phyloP scores from a whole-genome alignment of 257 asterid genomes.

The Scutellaria barbata region DNA sequence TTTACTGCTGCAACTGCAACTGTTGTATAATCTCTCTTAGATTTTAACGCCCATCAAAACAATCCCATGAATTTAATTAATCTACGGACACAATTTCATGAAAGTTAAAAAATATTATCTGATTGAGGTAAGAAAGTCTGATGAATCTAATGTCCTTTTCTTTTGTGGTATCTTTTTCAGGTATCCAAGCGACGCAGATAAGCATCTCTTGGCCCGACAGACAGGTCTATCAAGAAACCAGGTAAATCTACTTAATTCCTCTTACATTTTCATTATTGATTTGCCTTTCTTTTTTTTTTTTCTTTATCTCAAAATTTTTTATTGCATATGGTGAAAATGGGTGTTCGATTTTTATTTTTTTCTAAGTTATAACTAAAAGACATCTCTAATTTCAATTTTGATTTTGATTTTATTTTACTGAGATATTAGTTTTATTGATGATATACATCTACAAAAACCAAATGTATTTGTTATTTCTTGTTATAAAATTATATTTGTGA shows the following conservation, averaged over 20 bases:
- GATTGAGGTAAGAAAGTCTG: constrained; percentile 39
- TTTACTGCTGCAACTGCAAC: constrained; percentile 41
- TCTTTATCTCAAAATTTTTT: too few relatives aligned
- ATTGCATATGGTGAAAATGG: too few relatives aligned
- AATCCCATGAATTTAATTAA: too few relatives aligned
- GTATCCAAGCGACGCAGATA: constrained; percentile 95
- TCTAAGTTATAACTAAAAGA: too few relatives aligned
- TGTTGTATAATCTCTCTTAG: constrained; percentile 41
- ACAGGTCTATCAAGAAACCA: constrained; percentile 88
- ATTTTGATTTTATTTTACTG: too few relatives aligned
- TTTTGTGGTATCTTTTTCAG: constrained; percentile 56
- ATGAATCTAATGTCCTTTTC: constrained; percentile 44
- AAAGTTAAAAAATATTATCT: neutral
- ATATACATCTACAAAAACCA: too few relatives aligned
- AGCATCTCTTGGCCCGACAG: constrained; percentile 85
- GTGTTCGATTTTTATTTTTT: too few relatives aligned
- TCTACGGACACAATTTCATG: too few relatives aligned
- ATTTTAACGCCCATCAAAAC: constrained; percentile 48
- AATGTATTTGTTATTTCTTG: too few relatives aligned
- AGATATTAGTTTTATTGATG: neutral
- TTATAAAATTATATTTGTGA: too few relatives aligned
- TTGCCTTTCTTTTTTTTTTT: neutral
- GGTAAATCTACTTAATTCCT: constrained; percentile 40
- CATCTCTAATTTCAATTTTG: too few relatives aligned
- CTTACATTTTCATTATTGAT: neutral